A percentile compares a stretch with the other conserved stretches of the same genome.
Conservation (phyloP, 495 filamentous ascomycete genomes). For the Lasiosphaeriaceae sp. region DNA sequence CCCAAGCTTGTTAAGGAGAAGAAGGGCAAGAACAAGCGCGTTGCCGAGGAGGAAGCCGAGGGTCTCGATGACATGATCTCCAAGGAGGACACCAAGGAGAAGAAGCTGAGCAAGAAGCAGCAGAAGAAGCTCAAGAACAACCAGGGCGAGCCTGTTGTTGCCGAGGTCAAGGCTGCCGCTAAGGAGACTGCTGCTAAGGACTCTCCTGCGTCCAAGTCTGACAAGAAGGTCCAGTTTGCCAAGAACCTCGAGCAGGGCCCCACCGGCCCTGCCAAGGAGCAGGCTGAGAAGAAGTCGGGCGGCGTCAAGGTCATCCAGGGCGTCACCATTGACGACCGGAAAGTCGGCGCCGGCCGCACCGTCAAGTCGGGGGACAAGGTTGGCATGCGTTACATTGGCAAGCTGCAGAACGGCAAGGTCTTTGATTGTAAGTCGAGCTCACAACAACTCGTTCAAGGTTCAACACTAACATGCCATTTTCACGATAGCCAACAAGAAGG, state of each 20-base stretch:
- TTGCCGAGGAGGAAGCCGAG: constrained; percentile 64
- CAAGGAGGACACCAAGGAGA: constrained; percentile 36
- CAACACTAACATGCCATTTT: constrained; percentile 30
- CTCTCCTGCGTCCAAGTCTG: constrained; percentile 47
- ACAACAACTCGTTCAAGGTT: constrained; percentile 5
- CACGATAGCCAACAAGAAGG: constrained; percentile 87
- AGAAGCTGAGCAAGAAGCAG: constrained; percentile 90
- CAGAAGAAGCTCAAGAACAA: constrained; percentile 99
- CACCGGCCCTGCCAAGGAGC: constrained; percentile 57
- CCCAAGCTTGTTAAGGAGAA: constrained; percentile 68
- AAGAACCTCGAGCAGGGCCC: constrained; percentile 98
- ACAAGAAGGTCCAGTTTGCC: constrained; percentile 98
- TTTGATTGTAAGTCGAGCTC: constrained; percentile 73
- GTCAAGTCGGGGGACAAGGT: constrained; percentile 85
- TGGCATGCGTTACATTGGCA: constrained; percentile 95
- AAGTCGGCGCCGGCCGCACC: constrained; percentile 73
- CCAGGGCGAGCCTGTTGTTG: constrained; percentile 72
- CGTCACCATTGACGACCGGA: constrained; percentile 92
- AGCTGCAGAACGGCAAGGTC: constrained; percentile 83
- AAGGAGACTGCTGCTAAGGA: constrained; percentile 36
- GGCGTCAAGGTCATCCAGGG: constrained; percentile 77
- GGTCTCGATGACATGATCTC: constrained; percentile 78
- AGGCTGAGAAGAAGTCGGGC: constrained; percentile 37
- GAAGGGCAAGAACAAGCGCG: constrained; percentile 77
- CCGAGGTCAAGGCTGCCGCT: constrained; percentile 44